A percentile compares a stretch with the other conserved stretches of the same genome.
These are phyloP conservation scores for Crataegus laevigata DNA, from an alignment of 306 rosid genomes.

Conservation along the genomic window DNA sequence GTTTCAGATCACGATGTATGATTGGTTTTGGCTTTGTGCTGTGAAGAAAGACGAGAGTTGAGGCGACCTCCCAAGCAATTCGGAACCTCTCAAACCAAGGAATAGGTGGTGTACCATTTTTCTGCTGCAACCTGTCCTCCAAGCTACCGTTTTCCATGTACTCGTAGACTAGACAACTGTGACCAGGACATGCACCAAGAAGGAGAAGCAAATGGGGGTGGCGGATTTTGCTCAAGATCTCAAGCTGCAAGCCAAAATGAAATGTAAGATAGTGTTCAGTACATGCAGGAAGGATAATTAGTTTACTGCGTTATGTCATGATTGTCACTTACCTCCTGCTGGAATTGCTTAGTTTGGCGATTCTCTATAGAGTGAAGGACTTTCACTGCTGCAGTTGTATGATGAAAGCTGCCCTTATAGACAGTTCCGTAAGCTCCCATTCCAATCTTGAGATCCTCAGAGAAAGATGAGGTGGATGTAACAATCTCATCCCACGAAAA, in stretches of 20 bases:
- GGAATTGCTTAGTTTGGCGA: constrained; percentile 57
- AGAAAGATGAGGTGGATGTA: constrained; percentile 78
- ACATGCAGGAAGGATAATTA: not conserved
- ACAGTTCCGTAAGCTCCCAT: constrained; percentile 79
- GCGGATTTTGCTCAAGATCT: constrained; percentile 71
- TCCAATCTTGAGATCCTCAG: constrained; percentile 76
- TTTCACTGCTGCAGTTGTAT: constrained; percentile 90
- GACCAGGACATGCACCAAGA: constrained; percentile 82
- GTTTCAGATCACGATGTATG: constrained; percentile 92
- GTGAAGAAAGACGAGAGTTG: constrained; percentile 86
- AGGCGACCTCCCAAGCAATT: constrained; percentile 95
- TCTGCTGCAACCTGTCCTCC: constrained; percentile 67
- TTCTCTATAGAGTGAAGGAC: constrained; percentile 57
- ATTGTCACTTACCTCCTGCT: constrained; percentile 61
- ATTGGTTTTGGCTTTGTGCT: constrained; percentile 80
- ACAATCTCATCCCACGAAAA: constrained; percentile 83
- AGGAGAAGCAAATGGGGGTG: constrained; percentile 97
- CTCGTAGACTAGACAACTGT: constrained; percentile 79
- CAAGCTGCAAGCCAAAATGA: constrained; percentile 51
- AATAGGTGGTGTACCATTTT: constrained; percentile 50
- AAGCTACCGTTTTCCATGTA: constrained; percentile 91
- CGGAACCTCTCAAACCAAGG: constrained; percentile 90
- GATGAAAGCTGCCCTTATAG: constrained; percentile 75
- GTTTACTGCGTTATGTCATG: not conserved
- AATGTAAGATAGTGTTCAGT: constrained; percentile 9